Conservation (phyloP, 2,329 filamentous ascomycete genomes). For the Onygena corvina region DNA sequence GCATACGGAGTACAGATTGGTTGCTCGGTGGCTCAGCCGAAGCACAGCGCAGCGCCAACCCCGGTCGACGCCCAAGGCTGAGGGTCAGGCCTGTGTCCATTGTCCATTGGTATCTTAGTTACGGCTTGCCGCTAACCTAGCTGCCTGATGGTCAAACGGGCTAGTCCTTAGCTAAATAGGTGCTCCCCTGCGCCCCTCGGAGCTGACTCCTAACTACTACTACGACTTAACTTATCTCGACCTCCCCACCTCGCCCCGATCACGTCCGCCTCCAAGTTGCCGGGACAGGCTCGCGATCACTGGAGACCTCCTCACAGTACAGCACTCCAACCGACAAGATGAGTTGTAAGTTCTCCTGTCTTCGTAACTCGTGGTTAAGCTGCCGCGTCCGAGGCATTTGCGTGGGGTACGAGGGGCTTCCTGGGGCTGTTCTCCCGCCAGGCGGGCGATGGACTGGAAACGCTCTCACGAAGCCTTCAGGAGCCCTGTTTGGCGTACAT, state of each 20-base stretch:
- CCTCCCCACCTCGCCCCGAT: neutral
- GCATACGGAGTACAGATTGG: too few relatives aligned
- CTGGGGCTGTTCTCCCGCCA: neutral
- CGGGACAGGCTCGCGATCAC: neutral
- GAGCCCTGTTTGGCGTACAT: too few relatives aligned
- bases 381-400: neutral
- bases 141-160: too few relatives aligned
- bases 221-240: too few relatives aligned
- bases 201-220: neutral
- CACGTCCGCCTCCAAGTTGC: neutral
- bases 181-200: neutral
- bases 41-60: neutral
- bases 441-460: too few relatives aligned
- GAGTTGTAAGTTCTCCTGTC: constrained; percentile 10
- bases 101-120: neutral
- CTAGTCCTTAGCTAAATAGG: neutral
- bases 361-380: too few relatives aligned
- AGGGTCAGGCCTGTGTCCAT: neutral
- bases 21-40: neutral
- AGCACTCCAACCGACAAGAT: neutral
- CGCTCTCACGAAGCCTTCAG: too few relatives aligned
- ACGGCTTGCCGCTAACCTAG: too few relatives aligned
- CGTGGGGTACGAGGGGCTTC: neutral
- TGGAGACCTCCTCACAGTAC: too few relatives aligned
- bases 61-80: neutral